Evolutionary conservation across 192 early-diverging fungal species (phyloP).

Genomic region (Coemansia sp.): DNA sequence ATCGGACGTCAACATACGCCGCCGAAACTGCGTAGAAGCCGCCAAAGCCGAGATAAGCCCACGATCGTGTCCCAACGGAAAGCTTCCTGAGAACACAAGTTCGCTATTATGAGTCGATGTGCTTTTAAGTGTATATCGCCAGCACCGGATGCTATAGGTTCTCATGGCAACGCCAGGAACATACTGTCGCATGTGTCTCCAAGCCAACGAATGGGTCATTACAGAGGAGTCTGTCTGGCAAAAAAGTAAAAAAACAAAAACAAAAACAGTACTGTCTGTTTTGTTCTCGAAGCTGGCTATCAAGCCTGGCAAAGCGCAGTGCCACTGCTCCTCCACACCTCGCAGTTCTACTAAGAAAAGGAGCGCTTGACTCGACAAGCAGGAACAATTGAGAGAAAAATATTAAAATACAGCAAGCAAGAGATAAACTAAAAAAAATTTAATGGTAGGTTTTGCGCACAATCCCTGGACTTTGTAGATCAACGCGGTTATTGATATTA

Average conservation of each 20-base stretch:
- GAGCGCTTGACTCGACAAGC: neutral
- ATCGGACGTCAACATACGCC: neutral
- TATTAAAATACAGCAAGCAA: neutral
- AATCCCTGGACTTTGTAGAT: too few relatives aligned
- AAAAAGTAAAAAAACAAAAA: neutral
- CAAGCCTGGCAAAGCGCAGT: neutral
- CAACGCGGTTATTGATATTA: too few relatives aligned
- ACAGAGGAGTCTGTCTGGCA: neutral
- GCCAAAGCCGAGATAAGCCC: neutral
- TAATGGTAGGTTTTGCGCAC: too few relatives aligned
- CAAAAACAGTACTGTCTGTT: neutral
- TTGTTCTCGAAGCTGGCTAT: neutral
- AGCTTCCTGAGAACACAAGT: neutral
- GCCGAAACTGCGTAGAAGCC: neutral
- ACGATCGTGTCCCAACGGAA: neutral
- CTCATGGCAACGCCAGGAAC: constrained; percentile 5
- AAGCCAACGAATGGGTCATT: constrained; percentile 26
- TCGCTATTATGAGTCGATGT: neutral
- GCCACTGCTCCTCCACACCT: neutral
- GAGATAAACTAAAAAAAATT: neutral
- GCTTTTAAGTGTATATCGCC: neutral
- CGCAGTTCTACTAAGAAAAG: neutral
- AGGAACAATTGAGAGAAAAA: neutral
- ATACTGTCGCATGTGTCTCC: constrained; percentile 26
- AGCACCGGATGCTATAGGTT: neutral